Percentiles rank a stretch among this genome's conserved stretches.
These are phyloP conservation scores for Taphrina flavorubra DNA, from an alignment of 1,139 yeast species.

Conservation along the genomic window DNA sequence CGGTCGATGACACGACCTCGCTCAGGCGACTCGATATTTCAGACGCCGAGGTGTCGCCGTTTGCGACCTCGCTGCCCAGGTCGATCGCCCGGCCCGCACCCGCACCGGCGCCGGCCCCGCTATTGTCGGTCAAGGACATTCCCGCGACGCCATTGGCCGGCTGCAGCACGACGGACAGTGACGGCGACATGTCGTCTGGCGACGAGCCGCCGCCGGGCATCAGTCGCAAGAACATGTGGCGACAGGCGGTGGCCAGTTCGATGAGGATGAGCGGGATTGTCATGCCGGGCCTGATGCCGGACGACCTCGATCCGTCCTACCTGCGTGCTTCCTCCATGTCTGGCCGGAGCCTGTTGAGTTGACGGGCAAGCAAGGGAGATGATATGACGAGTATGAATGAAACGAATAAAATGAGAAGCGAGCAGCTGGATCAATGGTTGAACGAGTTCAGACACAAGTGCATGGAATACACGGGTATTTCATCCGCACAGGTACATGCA, in stretches of 20 bases:
- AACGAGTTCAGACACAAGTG: too few species aligned
- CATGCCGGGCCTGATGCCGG: slow-evolving; percentile 18
- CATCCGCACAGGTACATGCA: not conserved
- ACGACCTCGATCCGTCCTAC: slow-evolving; percentile 8
- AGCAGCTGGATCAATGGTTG: too few species aligned
- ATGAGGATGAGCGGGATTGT: slow-evolving; percentile 37
- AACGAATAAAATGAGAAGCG: too few species aligned
- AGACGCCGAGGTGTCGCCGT: slow-evolving; percentile 18
- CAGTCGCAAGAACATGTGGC: slow-evolving; percentile 24
- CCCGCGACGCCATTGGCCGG: slow-evolving; percentile 11
- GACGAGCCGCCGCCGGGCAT: slow-evolving; percentile 27
- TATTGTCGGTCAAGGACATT: slow-evolving; percentile 31
- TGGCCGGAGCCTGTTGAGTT: slow-evolving; percentile 5
- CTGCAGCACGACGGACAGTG: not conserved
- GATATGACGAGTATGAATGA: not conserved
- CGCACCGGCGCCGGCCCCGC: slow-evolving; percentile 12
- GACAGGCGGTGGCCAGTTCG: slow-evolving; percentile 30
- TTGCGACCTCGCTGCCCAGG: slow-evolving; percentile 30
- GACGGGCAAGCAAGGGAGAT: not conserved
- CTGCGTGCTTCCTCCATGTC: slow-evolving; percentile 5
- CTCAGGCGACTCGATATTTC: not conserved
- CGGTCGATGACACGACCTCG: not conserved
- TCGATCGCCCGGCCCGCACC: slow-evolving; percentile 9
- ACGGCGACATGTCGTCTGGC: slow-evolving; percentile 5
- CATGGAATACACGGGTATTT: too few species aligned